These are phyloP conservation scores for Mortierella sp. DNA, from an alignment of 371 early-diverging fungal genomes.

Conservation along the genomic window DNA sequence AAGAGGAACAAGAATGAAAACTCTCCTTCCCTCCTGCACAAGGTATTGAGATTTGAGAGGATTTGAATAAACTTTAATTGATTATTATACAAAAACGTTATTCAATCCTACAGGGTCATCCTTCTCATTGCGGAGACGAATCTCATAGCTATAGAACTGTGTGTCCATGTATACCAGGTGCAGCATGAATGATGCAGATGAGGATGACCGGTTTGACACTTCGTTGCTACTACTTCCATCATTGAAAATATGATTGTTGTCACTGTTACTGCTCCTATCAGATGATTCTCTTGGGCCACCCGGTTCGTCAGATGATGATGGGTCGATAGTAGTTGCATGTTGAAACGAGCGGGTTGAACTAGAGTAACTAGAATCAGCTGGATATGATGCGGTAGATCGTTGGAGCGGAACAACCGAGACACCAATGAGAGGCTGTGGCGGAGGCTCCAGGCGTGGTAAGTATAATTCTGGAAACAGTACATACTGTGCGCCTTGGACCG, in stretches of 20 bases:
- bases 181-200: conserved; percentile 28
- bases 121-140: conserved; percentile 37
- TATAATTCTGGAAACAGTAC: conserved; percentile 52
- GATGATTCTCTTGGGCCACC: background rate
- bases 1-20: too few species aligned
- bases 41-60: background rate
- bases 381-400: background rate
- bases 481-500: conserved; percentile 9
- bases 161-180: conserved; percentile 40
- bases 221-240: too few species aligned
- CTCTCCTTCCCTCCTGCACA: too few species aligned
- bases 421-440: conserved; percentile 32
- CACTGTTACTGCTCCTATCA: background rate
- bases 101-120: conserved; percentile 31
- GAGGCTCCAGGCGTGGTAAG: conserved; percentile 41
- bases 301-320: background rate
- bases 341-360: background rate
- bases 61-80: background rate
- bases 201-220: background rate
- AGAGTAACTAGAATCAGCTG: background rate
- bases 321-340: background rate
- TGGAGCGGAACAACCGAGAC: conserved; percentile 31
- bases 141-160: conserved; percentile 44
- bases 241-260: too few species aligned
- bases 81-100: conserved; percentile 35